Evolutionary conservation across 2,329 filamentous ascomycete genomes (phyloP), one percentile per base, ranked within the genome.

Genomic region (Ceratocystiopsis minuta): DNA sequence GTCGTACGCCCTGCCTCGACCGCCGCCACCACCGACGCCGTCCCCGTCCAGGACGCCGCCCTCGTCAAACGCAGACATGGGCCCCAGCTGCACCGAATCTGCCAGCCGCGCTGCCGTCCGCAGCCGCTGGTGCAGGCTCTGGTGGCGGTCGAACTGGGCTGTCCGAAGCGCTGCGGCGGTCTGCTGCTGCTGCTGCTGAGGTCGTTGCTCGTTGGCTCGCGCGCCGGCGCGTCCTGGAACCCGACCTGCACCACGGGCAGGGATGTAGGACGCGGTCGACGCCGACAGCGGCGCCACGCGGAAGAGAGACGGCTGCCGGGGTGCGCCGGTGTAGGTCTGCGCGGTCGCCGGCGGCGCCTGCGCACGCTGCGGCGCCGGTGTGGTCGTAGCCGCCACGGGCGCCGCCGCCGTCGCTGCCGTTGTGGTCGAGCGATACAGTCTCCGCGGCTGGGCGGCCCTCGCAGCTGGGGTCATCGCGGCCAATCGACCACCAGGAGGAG

Each of bases 31-130:
- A 1, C 36, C 42, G 2, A 20, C 31, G 32, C 36, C 38, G 33
- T 37, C 1, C n/a, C n/a, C n/a, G n/a, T 31, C 38, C 13, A 32
- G 18, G 9, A 35, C 43, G 17, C 46, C 45, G 16, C 34, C 42
- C n/a, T 47, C 50, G 44, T 52, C 48, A 41, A 52, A 51, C 40
- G 46, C 50, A 14, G 48, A 46, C 50, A 51, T 50, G 28, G 50
- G 50, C 7, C 50, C 50, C 3, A 52, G 44, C 46, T 48, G 50
- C 12, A 51, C 42, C 12, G 50, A 52, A 15, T 48, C 46, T n/a
- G 46, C 49, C 7, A 52, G 45, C 6, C 44, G 40, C 2, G 50
- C 43, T 3, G 50, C 50, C 20, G 45, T 39, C 37, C 42, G 45
- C 31, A 52, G 46, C 13, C 44, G 48, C 14, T 45, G 48, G 33